Percentiles rank a stretch among this genome's conserved stretches.
phyloP scores from a whole-genome alignment of 257 asterid species.

The Fraxinus excelsior region DNA sequence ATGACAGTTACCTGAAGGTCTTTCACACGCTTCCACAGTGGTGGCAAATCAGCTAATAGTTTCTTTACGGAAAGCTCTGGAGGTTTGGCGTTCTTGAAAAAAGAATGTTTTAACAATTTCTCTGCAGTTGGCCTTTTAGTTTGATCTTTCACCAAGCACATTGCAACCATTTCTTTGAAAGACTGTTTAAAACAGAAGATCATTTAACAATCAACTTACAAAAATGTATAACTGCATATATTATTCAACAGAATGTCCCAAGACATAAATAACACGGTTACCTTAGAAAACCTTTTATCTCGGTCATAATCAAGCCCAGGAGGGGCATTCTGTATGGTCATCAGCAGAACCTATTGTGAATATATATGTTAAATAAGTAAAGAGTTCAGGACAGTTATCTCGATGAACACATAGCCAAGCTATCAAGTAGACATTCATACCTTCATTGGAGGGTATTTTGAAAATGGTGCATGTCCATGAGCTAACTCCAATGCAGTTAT shows the following conservation, averaged over 20 bases:
- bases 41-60: conserved; percentile 86
- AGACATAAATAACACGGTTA: conserved; percentile 27
- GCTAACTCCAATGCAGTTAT: conserved; percentile 98
- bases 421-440: conserved; percentile 40
- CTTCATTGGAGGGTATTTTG: conserved; percentile 99
- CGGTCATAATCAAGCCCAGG: conserved; percentile 99
- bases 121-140: conserved; percentile 98
- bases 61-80: conserved; percentile 89
- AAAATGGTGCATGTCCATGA: conserved; percentile 36
- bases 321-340: conserved; percentile 99
- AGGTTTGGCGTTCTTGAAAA: conserved; percentile 89
- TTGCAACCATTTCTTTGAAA: conserved; percentile 98
- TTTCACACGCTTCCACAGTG: conserved; percentile 90
- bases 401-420: conserved; percentile 12
- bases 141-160: conserved; percentile 92
- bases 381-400: conserved; percentile 20
- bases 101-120: conserved; percentile 85
- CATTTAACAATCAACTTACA: conserved; percentile 30
- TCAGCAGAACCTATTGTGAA: conserved; percentile 74
- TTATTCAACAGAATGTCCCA: conserved; percentile 23
- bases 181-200: conserved; percentile 57
- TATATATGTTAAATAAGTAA: conserved; percentile 16
- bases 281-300: conserved; percentile 98
- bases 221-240: conserved; percentile 14
- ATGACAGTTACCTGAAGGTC: conserved; percentile 67